Base-by-base conservation (phyloP, 2,329 filamentous ascomycete species). In the Thielaviopsis musarum region DNA sequence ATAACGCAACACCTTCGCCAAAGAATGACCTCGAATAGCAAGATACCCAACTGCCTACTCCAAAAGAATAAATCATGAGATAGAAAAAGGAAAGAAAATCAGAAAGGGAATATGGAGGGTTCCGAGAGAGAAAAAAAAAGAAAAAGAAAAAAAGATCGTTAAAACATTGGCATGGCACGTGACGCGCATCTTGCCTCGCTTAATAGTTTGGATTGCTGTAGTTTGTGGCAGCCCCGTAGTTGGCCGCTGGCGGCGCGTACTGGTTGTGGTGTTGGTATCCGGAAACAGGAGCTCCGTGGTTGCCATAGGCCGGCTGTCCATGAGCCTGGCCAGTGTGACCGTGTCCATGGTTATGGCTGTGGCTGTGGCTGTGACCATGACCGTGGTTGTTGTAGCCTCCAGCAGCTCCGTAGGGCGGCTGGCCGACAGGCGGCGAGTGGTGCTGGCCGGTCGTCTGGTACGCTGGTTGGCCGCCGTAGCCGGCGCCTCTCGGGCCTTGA, bases 391-490 rank as follows among this genome's bases (percentile, higher is more conserved):
- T 61, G 34, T 61, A 61, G 19, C 56, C 56, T 21, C 56, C 52
- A 10, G 21, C 28, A 26, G 24, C 41, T 19, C 52, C 56, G 38
- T 62, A 62, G 7, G 61, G 60, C 19, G 61, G 54, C 53, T 62
- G 62, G 21, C 58, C 59, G 9, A 59, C 52, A 54, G 62, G 59
- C 54, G 62, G 60, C 26, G 62, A 63, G 58, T 64, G 64, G 12
- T 64, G 64, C 17, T 65, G 63, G 41, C 56, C 45, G 24, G 65
- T 64, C 49, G 65, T 62, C 12, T 65, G 38, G 63, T 64, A 63
- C 59, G 69, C 62, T 59, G 67, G 65, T 38, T 67, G 65, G 57
- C 59, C 64, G 64, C 62, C 68, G 65, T 70, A 55, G 67, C 65
- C 12, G 65, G 65, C 22, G 65, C 65, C 51, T 65, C 64, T 51